Evolutionary conservation across 2,329 filamentous ascomycete species (phyloP).

Genomic region (Fusarium albidum): DNA sequence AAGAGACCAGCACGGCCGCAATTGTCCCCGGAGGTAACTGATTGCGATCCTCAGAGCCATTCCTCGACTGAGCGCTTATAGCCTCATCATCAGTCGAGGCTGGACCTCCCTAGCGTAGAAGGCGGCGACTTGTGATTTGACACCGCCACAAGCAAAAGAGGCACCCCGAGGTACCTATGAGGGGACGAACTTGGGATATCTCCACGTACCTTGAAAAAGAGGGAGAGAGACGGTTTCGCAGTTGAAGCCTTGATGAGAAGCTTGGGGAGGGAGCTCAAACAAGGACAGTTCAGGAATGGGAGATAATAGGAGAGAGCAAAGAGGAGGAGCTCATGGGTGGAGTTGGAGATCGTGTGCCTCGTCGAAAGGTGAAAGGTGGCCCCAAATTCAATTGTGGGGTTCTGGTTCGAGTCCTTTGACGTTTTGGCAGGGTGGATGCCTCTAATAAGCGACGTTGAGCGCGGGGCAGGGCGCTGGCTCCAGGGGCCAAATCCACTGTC

Average conservation of each 20-base stretch:
- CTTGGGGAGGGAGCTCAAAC: constrained; percentile 27
- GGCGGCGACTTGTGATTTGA: constrained; percentile 10
- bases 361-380: constrained; percentile 50
- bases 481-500: constrained; percentile 17
- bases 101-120: constrained; percentile 20
- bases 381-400: constrained; percentile 42
- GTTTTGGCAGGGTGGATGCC: constrained; percentile 18
- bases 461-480: constrained; percentile 36
- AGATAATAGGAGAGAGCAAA: constrained; percentile 23
- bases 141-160: constrained; percentile 27
- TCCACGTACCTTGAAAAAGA: constrained; percentile 35
- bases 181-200: background rate
- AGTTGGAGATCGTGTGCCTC: constrained; percentile 43
- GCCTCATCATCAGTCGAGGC: constrained; percentile 13
- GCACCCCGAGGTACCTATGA: constrained; percentile 4
- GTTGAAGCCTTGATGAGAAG: constrained; percentile 34
- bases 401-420: constrained; percentile 25
- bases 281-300: constrained; percentile 24
- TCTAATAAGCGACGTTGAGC: constrained; percentile 28
- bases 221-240: constrained; percentile 7
- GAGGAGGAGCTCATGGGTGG: constrained; percentile 36
- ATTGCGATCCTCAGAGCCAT: background rate
- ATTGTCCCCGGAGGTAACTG: background rate
- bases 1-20: background rate
- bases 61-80: background rate